Evolutionary conservation across 1,284 basidiomycete species (phyloP), one percentile per base, ranked within the genome.

Genomic region (Stygiomarasmius scandens): DNA sequence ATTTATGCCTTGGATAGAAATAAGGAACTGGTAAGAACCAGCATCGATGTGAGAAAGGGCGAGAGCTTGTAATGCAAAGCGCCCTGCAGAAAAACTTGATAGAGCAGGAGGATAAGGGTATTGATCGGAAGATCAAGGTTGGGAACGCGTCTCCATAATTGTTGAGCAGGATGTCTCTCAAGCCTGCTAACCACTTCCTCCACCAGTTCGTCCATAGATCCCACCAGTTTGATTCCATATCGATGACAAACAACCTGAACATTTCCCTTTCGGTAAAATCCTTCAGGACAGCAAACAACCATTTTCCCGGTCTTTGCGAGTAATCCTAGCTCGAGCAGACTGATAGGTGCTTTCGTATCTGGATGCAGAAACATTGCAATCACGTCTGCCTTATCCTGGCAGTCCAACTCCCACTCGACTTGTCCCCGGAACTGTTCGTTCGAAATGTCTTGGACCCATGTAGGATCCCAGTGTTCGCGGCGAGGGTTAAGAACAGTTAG

Each of bases 381-480:
- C 48, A 61, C 52, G 36, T 50, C 53, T 16, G 53, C 53, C 3
- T 47, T 49, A 14, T 61, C 59, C 24, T 50, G 59, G 9, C 23
- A 14, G 52, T 58, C 34, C 16, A 61, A 52, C 47, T 61, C 59
- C 59, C 59, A 61, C 22, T 58, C 54, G 25, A 58, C 59, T 46
- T 61, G 59, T 29, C 43, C 53, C 29, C 45, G 46, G 46, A 61
- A 61, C 19, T 8, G 29, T 10, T 4, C 47, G 52, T 58, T 45
- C 14, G 53, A 41, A 27, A 55, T 52, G 24, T 50, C 45, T 51
- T 61, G 56, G 24, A 27, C 47, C 59, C 29, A 32, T 52, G 36
- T 24, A 43, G 36, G 12, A 27, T 61, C 56, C 59, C 59, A 61
- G 32, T 41, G 38, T 16, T 49, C 34, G 16, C 59, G 14, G 9